Base-by-base conservation (phyloP, 306 rosid species). In the Sesbania bispinosa region DNA sequence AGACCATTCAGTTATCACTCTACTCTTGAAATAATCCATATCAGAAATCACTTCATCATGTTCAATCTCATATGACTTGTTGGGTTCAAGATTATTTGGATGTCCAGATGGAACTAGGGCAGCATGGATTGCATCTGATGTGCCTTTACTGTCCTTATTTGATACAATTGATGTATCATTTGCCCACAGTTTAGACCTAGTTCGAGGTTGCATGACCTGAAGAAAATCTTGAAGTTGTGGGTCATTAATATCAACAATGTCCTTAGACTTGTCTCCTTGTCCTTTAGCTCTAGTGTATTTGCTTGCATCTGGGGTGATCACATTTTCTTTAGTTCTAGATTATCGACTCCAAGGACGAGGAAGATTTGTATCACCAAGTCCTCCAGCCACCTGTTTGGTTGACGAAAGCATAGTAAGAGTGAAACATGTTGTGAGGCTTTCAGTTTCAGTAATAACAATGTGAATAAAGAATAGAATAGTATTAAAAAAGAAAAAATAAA, bases 1-100 rank as follows among this genome's bases (percentile, higher is more conserved):
- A 41, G 97, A 94, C 99, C 99, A 94, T 42, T 83, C 78, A 4
- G 59, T 84, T 35, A 69, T 86, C 67, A 86, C 92, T 77, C 82
- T 88, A 69, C 96, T 94, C 92, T 89, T 89, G 76, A 90, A 86
- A 82, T 90, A 90, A 62, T 90, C 97, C 84, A 79, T 84, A 83
- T 90, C 97, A 10, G 96, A 87, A 60, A 87, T 23, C 26, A 73
- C 77, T 33, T 59, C 83, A 69, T 78, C 83, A 36, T 57, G 72
- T 1, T 85, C 87, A 66, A 65, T 58, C 39, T 78, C 80, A 61
- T 5, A 43, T 9, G 77, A 16, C 60, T 79, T 71, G 19, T 79
- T 38, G 11, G 75, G 42, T 55, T 55, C 81, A 57, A 47, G 72
- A 69, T 16, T 38, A 42, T 80, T 72, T 3, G 59, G 62, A 18